Evolutionary conservation across 1,284 basidiomycete genomes (phyloP), one percentile per base, ranked within the genome.

Genomic region (Cryptococcus deneoformans): DNA sequence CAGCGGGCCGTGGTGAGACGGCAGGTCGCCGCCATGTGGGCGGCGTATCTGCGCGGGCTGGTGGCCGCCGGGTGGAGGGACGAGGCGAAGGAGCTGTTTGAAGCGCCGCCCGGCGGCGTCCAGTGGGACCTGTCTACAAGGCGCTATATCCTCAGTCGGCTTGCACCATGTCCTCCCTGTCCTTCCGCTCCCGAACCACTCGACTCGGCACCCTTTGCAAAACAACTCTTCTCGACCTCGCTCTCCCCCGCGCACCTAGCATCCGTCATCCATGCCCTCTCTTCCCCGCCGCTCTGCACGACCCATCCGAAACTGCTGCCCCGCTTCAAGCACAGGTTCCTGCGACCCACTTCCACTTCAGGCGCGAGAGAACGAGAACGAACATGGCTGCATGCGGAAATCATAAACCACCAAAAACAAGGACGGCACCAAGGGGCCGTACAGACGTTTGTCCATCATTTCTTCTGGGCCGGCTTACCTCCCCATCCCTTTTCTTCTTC

Each of bases 401-500:
- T 74, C 29, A 52, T 68, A n/a, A 63, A 65, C 3, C 56, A 61
- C 20, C 53, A 52, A 11, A 40, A 50, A 42, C 54, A 56, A 1
- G 63, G 60, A 2, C 16, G 53, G 8, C 63, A 70, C 49, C 39
- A 50, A 1, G 61, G 61, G 3, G 69, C 68, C 2, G 24, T 75
- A 5, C 29, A 52, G 14, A 24, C 53, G 4, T 75, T 73, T 56
- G 47, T 58, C 6, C 9, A 59, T 2, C 55, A 57, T 36, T 73
- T 69, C 50, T 45, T 63, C 3, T 75, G 71, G 72, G 37, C 65
- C 36, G 72, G 72, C 2, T 46, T 75, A 11, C 70, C 72, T 0
- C 47, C 54, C 46, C 60, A 52, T 36, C 60, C 51, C 40, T n/a
- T 29, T 29, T 29, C 29, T 29, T 29, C 29, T 29, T n/a, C n/a